phyloP scores from a whole-genome alignment of 495 filamentous ascomycete genomes.

The Venustampulla echinocandica region DNA sequence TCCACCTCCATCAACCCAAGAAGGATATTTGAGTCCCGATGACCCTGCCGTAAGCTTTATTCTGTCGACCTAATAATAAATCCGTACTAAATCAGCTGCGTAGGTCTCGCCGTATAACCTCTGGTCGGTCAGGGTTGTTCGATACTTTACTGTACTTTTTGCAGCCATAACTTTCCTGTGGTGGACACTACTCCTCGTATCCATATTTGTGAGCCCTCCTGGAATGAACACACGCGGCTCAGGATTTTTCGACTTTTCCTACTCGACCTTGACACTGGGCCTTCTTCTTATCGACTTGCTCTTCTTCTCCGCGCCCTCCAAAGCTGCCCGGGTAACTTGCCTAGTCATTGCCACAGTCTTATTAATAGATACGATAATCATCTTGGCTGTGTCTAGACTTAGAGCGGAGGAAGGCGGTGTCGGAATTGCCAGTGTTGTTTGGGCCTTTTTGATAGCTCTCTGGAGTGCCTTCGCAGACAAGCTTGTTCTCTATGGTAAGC shows the following conservation, averaged over 20 bases:
- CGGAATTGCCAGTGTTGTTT: conserved; percentile 74
- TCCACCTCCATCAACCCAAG: conserved; percentile 38
- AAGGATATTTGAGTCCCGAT: conserved; percentile 76
- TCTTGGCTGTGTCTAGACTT: conserved; percentile 60
- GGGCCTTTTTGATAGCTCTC: conserved; percentile 55
- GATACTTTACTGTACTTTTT: conserved; percentile 65
- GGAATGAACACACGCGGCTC: conserved; percentile 77
- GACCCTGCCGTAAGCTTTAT: conserved; percentile 71
- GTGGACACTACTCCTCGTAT: conserved; percentile 83
- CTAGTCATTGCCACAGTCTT: conserved; percentile 62
- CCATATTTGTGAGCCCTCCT: conserved; percentile 80
- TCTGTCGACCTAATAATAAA: conserved; percentile 9
- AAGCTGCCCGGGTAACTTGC: conserved; percentile 60
- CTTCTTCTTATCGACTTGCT: conserved; percentile 69
- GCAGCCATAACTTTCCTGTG: conserved; percentile 64
- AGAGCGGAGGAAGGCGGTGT: conserved; percentile 84
- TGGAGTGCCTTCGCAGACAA: conserved; percentile 48
- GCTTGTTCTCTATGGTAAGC: conserved; percentile 84
- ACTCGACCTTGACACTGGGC: conserved; percentile 60
- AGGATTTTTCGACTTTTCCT: conserved; percentile 83
- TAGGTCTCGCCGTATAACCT: conserved; percentile 94
- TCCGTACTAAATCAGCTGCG: conserved; percentile 10
- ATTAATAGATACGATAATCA: conserved; percentile 68
- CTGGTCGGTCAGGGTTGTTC: conserved; percentile 72
- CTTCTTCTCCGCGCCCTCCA: conserved; percentile 79